Evolutionary conservation across 2,329 filamentous ascomycete species (phyloP).

Genomic region (Teratosphaeria nubilosa): DNA sequence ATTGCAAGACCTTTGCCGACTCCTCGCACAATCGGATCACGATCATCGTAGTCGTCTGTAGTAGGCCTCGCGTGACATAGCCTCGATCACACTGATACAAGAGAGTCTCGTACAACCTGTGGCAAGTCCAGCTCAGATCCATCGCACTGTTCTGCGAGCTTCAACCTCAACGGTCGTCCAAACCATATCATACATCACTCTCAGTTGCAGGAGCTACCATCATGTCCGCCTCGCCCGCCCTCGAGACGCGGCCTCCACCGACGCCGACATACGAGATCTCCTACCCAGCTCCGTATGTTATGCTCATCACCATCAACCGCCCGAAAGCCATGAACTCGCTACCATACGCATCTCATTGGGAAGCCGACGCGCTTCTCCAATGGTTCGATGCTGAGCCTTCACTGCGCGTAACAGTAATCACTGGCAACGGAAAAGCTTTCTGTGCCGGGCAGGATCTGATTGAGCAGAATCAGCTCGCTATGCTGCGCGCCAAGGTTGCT

Average conservation of each 20-base stretch:
- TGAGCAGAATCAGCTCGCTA: slow-evolving; percentile 29
- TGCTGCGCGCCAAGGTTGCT: slow-evolving; percentile 12
- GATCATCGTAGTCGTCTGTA: background rate
- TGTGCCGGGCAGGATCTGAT: slow-evolving; percentile 33
- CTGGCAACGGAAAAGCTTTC: slow-evolving; percentile 26
- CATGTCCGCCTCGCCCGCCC: background rate
- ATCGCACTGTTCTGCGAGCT: background rate
- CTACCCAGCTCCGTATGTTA: slow-evolving; percentile 22
- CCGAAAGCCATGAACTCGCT: slow-evolving; percentile 28
- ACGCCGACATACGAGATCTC: slow-evolving; percentile 12
- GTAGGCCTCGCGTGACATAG: background rate
- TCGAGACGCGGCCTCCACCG: background rate
- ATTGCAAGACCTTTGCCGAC: background rate
- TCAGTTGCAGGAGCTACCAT: background rate
- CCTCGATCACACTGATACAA: background rate
- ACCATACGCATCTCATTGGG: slow-evolving; percentile 21
- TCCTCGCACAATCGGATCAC: background rate
- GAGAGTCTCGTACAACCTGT: background rate
- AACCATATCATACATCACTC: background rate
- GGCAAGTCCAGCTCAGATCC: background rate
- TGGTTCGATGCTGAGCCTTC: slow-evolving; percentile 26
- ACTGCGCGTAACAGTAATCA: slow-evolving; percentile 24
- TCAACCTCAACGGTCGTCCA: background rate
- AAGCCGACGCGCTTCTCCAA: slow-evolving; percentile 22
- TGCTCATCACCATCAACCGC: slow-evolving; percentile 25